Percentiles rank a stretch among this genome's conserved stretches.
phyloP scores from a whole-genome alignment of 345 rosid genomes.

The Salix purpurea region DNA sequence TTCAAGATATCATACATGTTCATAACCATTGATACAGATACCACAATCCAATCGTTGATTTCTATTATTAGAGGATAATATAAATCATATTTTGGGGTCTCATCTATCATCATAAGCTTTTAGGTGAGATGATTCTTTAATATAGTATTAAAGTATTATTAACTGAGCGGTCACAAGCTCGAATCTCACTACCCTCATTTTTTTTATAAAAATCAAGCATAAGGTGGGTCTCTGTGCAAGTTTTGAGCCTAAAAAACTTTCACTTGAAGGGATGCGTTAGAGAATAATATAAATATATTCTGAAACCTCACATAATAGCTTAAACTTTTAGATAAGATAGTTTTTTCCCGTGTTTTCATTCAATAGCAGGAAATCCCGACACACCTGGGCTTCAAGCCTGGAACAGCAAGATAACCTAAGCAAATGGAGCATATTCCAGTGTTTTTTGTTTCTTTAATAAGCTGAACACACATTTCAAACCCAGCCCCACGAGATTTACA shows the following conservation, averaged over 20 bases:
- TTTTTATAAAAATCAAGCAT: too few species aligned
- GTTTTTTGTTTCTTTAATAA: background rate
- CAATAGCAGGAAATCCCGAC: background rate
- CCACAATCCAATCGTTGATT: too few species aligned
- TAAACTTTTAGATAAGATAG: too few species aligned
- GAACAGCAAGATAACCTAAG: background rate
- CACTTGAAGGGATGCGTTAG: fast-evolving
- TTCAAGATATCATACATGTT: background rate
- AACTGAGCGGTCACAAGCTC: fast-evolving
- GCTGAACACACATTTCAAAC: background rate
- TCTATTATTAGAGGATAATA: too few species aligned
- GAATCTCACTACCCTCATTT: fast-evolving
- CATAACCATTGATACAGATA: background rate
- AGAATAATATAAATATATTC: too few species aligned
- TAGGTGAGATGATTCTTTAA: too few species aligned
- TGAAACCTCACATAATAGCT: too few species aligned
- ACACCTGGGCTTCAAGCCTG: background rate
- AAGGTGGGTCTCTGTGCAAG: too few species aligned
- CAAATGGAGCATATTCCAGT: background rate
- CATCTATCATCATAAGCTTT: fast-evolving
- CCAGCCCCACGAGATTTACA: background rate
- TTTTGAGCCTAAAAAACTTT: fast-evolving
- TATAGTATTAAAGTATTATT: too few species aligned
- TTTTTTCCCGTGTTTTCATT: background rate
- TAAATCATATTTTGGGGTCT: too few species aligned